Percentiles rank a stretch among this genome's conserved stretches.
Conservation (phyloP, 1,139 yeast genomes). For the Pichia cactophila region DNA sequence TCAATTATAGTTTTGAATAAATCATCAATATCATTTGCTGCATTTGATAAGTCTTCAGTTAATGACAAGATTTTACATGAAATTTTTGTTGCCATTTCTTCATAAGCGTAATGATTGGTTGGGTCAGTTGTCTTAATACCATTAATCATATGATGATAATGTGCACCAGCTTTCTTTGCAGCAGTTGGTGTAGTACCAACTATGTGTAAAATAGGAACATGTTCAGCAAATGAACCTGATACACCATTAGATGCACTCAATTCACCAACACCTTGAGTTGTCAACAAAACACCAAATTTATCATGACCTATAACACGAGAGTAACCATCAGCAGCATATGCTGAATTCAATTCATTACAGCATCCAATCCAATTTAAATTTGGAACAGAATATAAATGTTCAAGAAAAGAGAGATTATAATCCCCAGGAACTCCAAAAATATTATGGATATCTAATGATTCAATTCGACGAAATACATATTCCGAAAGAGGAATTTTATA, state of each 20-base stretch:
- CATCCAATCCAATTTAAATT: conserved; percentile 28
- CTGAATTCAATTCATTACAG: conserved; percentile 31
- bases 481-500: conserved; percentile 36
- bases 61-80: conserved; percentile 54
- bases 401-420: conserved; percentile 27
- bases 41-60: conserved; percentile 36
- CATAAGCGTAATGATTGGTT: conserved; percentile 56
- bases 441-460: conserved; percentile 38
- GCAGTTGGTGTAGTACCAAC: conserved; percentile 66
- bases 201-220: conserved; percentile 74
- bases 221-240: conserved; percentile 76
- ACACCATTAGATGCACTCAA: conserved; percentile 78
- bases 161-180: conserved; percentile 21
- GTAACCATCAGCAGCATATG: conserved; percentile 47
- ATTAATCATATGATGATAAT: conserved; percentile 67
- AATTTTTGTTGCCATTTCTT: conserved; percentile 51
- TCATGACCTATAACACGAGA: conserved; percentile 24
- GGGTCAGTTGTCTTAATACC: conserved; percentile 34
- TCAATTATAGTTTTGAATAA: conserved; percentile 50
- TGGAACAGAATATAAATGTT: conserved; percentile 27
- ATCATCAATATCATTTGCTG: conserved; percentile 50
- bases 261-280: conserved; percentile 85
- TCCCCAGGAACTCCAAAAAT: conserved; percentile 46
- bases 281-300: conserved; percentile 29
- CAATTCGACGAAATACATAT: conserved; percentile 42